These are phyloP conservation scores for Tephrocybe sp. DNA, from an alignment of 768 basidiomycete species.

Conservation along the genomic window DNA sequence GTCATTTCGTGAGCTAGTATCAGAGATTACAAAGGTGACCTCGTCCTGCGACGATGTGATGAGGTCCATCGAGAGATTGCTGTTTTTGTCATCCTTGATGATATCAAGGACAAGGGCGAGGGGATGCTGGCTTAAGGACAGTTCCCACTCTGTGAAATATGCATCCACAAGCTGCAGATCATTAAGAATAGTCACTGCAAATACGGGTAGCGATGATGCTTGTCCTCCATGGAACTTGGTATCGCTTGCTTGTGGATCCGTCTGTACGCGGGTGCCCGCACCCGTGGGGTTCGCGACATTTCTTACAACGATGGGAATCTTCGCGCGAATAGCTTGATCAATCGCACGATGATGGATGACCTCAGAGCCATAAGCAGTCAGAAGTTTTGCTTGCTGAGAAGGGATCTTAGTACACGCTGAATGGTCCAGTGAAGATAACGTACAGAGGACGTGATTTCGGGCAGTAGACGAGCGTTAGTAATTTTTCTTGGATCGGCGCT, in stretches of 20 bases:
- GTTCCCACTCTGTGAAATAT: background rate
- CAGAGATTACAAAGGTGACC: constrained; percentile 1
- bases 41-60: constrained; percentile 5
- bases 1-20: background rate
- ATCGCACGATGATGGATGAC: constrained; percentile 10
- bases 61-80: constrained; percentile 1
- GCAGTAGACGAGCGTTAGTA: constrained; percentile 2
- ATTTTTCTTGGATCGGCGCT: constrained; percentile 10
- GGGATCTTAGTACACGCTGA: background rate
- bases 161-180: constrained; percentile 7
- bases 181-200: constrained; percentile 7
- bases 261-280: background rate
- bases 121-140: background rate
- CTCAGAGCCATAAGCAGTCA: constrained; percentile 12
- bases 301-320: constrained; percentile 8
- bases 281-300: constrained; percentile 10
- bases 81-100: background rate
- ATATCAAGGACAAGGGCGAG: background rate
- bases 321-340: constrained; percentile 1
- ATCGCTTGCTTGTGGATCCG: background rate
- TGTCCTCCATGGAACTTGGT: background rate
- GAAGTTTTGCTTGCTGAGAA: constrained; percentile 8
- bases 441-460: constrained; percentile 2
- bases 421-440: background rate
- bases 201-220: background rate